These are phyloP conservation scores for Talaromyces islandicus DNA, from an alignment of 2,329 filamentous ascomycete species.

Conservation along the genomic window DNA sequence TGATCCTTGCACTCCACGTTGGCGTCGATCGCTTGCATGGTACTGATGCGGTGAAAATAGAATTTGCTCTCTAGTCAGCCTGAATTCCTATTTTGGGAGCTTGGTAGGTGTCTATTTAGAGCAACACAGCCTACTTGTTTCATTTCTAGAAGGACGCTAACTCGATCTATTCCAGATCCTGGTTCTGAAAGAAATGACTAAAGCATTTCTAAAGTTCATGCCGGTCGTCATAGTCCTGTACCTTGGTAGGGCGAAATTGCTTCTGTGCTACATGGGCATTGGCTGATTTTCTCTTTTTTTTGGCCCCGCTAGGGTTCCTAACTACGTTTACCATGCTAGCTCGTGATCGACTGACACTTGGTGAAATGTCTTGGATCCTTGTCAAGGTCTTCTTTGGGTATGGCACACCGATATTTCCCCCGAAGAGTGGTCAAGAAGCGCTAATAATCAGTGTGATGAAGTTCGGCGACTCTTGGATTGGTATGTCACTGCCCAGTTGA, in stretches of 20 bases:
- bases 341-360: conserved; percentile 49
- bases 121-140: conserved; percentile 10
- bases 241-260: conserved; percentile 46
- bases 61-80: conserved; percentile 77
- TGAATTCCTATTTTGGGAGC: conserved; percentile 77
- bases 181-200: conserved; percentile 81
- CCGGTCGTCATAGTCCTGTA: conserved; percentile 77
- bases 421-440: neutral
- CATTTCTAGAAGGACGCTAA: conserved; percentile 7
- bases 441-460: conserved; percentile 16
- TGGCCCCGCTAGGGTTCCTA: conserved; percentile 71
- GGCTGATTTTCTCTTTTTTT: neutral
- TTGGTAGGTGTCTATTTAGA: conserved; percentile 24
- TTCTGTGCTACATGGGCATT: neutral
- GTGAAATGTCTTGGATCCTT: conserved; percentile 55
- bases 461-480: conserved; percentile 51
- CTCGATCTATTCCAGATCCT: conserved; percentile 54
- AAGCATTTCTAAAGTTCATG: conserved; percentile 79
- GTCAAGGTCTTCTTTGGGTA: conserved; percentile 59
- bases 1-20: conserved; percentile 1
- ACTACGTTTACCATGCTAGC: conserved; percentile 66
- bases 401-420: conserved; percentile 19
- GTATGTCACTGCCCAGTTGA: conserved; percentile 37
- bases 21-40: conserved; percentile 15
- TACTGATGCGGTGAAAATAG: conserved; percentile 34